Base-by-base conservation (phyloP, 163 green algal species). In the Trebouxiophyceae sp. region DNA sequence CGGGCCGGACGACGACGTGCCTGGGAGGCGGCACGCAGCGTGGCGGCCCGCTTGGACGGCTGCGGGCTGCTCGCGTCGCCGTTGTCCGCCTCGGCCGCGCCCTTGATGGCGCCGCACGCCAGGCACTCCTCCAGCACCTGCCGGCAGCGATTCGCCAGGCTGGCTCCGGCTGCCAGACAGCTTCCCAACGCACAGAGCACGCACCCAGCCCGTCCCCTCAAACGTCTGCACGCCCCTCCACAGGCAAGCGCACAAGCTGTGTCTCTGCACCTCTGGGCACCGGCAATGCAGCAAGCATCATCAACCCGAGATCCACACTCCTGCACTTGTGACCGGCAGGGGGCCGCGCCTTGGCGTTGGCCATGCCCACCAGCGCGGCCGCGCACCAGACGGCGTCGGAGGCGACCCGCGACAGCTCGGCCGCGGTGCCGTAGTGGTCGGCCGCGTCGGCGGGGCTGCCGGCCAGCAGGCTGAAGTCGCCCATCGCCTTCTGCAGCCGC, bases 401-500 rank as follows among this genome's bases (percentile, higher is more conserved):
- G 24, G 68, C 63, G 5, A 55, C 59, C 0, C 70, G 63, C 22
- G 62, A 70, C 57, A 89, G 69, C 33, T 88, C 81, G 30, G 67
- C 65, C 27, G 80, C 75, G 29, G 71, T 78, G 7, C 24, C 44
- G 47, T 80, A 78, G 58, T 84, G 73, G 22, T 86, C 81, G 39
- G 66, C 63, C 0, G 86, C 87, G 61, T 94, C 87, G 12, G 68
- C 33, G 1, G 86, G 81, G 0, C 75, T 85, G 1, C 87, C 86
- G 22, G 79, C 75, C 64, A 94, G 68, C 61, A 94, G 70, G 55
- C 67, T 80, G 65, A 83, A 64, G 65, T 94, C 87, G 1, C 84
- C 87, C 74, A 90, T 82, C 0, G 66, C 68, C 67, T 94, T 94
- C 34, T 85, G 77, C 59, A 92, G 72, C 57, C 87, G 73, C 0